phyloP scores from a whole-genome alignment of 129 eudicot genomes.

The Gnaphalium uliginosum region DNA sequence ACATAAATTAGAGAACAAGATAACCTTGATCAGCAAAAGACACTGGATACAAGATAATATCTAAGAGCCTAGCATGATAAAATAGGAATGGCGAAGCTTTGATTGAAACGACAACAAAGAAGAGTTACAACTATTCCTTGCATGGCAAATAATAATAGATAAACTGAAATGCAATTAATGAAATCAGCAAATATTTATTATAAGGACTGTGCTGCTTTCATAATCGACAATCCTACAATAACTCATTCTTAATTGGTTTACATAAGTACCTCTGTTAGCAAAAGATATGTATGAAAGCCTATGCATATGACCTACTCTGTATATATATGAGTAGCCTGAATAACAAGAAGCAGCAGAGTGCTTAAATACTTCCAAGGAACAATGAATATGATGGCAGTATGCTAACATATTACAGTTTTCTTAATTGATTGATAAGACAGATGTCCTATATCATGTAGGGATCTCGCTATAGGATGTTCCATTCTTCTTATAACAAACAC shows the following conservation, averaged over 20 bases:
- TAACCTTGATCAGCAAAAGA: slow-evolving; percentile 7
- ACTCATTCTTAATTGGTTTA: not conserved
- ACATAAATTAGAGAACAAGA: not conserved
- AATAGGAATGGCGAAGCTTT: not conserved
- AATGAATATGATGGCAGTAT: not conserved
- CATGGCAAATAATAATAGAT: not conserved
- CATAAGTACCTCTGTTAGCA: not conserved
- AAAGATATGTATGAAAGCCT: not conserved
- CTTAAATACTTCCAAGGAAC: not conserved
- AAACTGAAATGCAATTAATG: not conserved
- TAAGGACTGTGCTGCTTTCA: slow-evolving; percentile 9
- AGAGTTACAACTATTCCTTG: not conserved
- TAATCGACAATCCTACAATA: not conserved
- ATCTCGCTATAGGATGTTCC: not conserved
- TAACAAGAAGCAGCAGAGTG: not conserved
- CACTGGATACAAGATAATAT: not conserved
- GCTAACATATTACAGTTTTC: not conserved
- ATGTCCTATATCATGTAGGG: not conserved
- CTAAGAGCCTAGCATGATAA: not conserved
- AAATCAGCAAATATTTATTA: not conserved
- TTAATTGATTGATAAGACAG: not conserved
- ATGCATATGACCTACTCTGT: slow-evolving; percentile 4
- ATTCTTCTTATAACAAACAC: slow-evolving; percentile 1
- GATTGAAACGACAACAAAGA: too few species aligned
- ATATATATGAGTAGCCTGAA: slow-evolving; percentile 7